These are phyloP conservation scores for Camelina sativa DNA, from an alignment of 345 rosid genomes.

Conservation along the genomic window DNA sequence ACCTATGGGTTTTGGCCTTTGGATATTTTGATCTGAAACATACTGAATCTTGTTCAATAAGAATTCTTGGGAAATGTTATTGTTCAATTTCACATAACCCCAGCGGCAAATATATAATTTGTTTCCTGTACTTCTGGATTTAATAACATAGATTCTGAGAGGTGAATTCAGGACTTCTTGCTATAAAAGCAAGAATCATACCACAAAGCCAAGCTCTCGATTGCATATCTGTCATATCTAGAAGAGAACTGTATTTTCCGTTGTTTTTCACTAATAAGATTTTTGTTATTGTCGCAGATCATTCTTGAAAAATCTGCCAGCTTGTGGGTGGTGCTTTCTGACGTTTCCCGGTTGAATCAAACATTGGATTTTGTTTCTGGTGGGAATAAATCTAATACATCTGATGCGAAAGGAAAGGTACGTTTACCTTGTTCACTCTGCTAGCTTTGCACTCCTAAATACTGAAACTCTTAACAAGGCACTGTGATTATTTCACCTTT, in stretches of 20 bases:
- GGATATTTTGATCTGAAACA: background rate
- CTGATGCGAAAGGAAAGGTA: slow-evolving; percentile 11
- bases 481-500: background rate
- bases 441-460: background rate
- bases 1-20: background rate
- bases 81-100: background rate
- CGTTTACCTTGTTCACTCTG: slow-evolving; percentile 12
- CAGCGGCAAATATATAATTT: background rate
- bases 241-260: background rate
- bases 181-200: slow-evolving; percentile 35
- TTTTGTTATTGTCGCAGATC: background rate
- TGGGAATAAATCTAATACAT: background rate
- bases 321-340: background rate
- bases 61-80: background rate
- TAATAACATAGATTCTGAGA: background rate
- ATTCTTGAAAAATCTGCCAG: background rate
- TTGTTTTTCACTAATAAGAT: background rate
- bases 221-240: background rate
- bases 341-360: background rate
- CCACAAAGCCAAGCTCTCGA: slow-evolving; percentile 11
- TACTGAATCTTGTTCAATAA: background rate
- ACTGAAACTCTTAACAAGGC: background rate
- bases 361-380: background rate
- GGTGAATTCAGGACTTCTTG: background rate
- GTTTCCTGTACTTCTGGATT: background rate